These are phyloP conservation scores for Zalaria obscura DNA, from an alignment of 2,329 filamentous ascomycete genomes.

Conservation along the genomic window DNA sequence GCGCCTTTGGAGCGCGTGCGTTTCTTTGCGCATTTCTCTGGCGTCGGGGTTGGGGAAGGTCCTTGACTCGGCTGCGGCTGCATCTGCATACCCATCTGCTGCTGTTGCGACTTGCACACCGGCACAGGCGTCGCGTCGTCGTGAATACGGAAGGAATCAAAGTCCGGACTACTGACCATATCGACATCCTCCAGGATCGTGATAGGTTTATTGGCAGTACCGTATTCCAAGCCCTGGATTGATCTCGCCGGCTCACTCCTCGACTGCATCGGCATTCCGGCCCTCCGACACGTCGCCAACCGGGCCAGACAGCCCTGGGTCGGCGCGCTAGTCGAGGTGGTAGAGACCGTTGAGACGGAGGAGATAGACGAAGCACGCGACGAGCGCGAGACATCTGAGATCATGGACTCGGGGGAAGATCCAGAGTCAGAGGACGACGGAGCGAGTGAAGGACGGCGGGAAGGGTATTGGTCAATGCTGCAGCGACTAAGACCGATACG, in stretches of 20 bases:
- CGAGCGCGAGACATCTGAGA: conserved; percentile 43
- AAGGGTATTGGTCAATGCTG: conserved; percentile 34
- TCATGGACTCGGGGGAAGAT: conserved; percentile 48
- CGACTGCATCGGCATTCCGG: background rate
- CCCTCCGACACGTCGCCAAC: conserved; percentile 34
- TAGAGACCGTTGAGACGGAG: conserved; percentile 33
- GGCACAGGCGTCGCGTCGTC: background rate
- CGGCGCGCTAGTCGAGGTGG: conserved; percentile 34
- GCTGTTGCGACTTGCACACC: too few relatives aligned
- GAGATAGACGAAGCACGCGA: conserved; percentile 41
- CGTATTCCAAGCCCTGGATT: conserved; percentile 5
- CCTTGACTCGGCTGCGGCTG: background rate
- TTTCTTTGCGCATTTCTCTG: background rate
- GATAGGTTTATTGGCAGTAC: conserved; percentile 11
- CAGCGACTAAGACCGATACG: conserved; percentile 40
- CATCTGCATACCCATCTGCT: too few relatives aligned
- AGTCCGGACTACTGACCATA: conserved; percentile 14
- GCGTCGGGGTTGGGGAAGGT: too few relatives aligned
- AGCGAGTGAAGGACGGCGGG: conserved; percentile 33
- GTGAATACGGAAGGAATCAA: conserved; percentile 14
- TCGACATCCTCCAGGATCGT: conserved; percentile 15
- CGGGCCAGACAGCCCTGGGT: conserved; percentile 31
- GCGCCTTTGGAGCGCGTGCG: background rate
- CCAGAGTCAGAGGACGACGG: conserved; percentile 37
- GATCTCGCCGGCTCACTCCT: background rate